phyloP scores from a whole-genome alignment of 768 basidiomycete genomes.

The Porpolomopsis calyptriformis region DNA sequence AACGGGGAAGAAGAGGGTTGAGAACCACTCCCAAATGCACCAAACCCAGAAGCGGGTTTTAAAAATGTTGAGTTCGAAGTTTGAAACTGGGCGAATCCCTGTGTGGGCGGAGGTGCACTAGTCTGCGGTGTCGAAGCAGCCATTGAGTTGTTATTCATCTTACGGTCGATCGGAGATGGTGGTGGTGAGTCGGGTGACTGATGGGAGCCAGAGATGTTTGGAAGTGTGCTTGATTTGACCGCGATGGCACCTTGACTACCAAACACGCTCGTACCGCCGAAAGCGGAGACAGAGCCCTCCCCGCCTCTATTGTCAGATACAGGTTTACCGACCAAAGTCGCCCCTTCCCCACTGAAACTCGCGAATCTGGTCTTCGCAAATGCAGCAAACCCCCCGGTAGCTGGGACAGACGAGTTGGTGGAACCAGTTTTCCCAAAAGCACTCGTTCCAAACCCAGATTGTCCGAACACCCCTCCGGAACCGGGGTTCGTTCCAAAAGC shows the following conservation, averaged over 20 bases:
- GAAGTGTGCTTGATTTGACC: too few species aligned
- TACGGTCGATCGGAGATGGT: neutral
- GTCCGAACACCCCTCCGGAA: neutral
- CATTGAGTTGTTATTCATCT: neutral
- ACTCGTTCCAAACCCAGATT: neutral
- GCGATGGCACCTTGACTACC: too few species aligned
- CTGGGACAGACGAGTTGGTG: neutral
- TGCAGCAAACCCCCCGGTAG: conserved; percentile 1
- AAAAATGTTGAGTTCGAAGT: conserved; percentile 18
- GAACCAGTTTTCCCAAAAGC: too few species aligned
- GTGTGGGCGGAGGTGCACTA: neutral
- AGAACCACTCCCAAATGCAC: conserved; percentile 35
- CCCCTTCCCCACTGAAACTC: neutral
- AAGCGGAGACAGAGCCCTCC: neutral
- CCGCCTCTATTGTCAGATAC: neutral
- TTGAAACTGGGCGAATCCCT: conserved; percentile 6
- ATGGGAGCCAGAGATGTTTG: too few species aligned
- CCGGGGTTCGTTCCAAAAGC: neutral
- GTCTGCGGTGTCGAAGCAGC: neutral
- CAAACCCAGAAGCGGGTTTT: conserved; percentile 33
- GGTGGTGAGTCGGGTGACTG: neutral
- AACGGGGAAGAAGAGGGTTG: conserved; percentile 43
- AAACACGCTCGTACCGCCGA: too few species aligned
- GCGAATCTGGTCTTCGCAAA: conserved; percentile 3
- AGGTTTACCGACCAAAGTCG: neutral